Evolutionary conservation across 1,284 basidiomycete species (phyloP).

Genomic region (Rhodofomes roseus): DNA sequence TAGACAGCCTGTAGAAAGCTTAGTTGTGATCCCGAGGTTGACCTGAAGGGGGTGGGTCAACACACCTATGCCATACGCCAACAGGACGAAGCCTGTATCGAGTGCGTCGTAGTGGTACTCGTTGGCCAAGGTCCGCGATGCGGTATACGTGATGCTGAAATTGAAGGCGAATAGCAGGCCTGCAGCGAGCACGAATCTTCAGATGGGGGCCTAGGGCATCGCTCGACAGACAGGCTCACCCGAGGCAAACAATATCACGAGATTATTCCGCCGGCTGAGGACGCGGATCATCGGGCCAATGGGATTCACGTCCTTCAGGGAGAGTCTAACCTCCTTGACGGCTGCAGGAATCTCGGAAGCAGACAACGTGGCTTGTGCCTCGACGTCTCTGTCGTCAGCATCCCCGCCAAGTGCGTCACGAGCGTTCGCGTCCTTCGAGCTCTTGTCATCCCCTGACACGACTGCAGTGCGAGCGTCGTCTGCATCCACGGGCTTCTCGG

Average conservation of each 20-base stretch:
- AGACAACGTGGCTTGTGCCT: not conserved
- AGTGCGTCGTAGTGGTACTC: conserved; percentile 71
- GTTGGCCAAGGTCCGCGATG: conserved; percentile 59
- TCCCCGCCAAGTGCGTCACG: not conserved
- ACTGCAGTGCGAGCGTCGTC: not conserved
- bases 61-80: conserved; percentile 71
- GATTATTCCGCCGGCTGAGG: conserved; percentile 61
- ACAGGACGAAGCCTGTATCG: conserved; percentile 70
- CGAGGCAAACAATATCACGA: conserved; percentile 64
- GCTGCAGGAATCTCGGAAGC: conserved; percentile 1
- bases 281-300: conserved; percentile 57
- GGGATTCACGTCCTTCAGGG: conserved; percentile 72
- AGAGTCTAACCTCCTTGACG: conserved; percentile 30
- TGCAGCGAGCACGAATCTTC: conserved; percentile 20
- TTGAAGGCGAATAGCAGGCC: conserved; percentile 61
- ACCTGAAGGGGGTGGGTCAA: not conserved
- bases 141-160: conserved; percentile 62
- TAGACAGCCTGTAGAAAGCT: conserved; percentile 47
- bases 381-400: not conserved
- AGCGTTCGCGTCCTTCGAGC: conserved; percentile 1
- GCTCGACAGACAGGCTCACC: conserved; percentile 39
- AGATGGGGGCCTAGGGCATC: not conserved
- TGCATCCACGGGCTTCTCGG: not conserved
- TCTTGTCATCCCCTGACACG: conserved; percentile 7
- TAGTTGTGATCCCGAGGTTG: not conserved